These are phyloP conservation scores for Fraxinus anomala DNA, from an alignment of 257 asterid species.

Conservation along the genomic window DNA sequence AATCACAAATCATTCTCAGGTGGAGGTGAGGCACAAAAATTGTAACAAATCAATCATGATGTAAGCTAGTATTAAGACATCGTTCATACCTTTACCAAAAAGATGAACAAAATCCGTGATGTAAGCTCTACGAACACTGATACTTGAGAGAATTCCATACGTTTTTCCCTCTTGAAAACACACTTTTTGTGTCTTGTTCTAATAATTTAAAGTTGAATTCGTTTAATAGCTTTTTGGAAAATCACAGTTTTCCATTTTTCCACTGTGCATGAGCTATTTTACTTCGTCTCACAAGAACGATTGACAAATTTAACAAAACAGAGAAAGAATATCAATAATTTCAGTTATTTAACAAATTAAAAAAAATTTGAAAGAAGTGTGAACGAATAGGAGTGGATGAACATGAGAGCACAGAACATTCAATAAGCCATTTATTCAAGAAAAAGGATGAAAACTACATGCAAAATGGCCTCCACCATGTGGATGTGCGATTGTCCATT, in stretches of 20 bases:
- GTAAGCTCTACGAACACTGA: slow-evolving; percentile 15
- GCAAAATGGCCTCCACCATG: slow-evolving; percentile 54
- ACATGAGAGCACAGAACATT: slow-evolving; percentile 53
- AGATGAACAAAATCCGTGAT: slow-evolving; percentile 19
- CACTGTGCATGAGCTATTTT: no score
- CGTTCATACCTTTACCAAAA: slow-evolving; percentile 18
- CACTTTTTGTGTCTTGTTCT: background rate
- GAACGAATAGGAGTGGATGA: slow-evolving; percentile 2
- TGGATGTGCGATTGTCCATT: slow-evolving; percentile 34
- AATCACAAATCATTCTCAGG: background rate
- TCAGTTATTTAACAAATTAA: no score
- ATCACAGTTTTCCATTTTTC: no score
- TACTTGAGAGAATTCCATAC: slow-evolving; percentile 7
- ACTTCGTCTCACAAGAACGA: no score
- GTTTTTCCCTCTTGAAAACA: background rate
- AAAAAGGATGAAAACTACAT: slow-evolving; percentile 27
- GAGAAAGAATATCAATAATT: no score
- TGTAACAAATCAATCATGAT: background rate
- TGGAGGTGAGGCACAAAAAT: background rate
- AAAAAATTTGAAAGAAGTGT: no score
- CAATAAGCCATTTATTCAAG: slow-evolving; percentile 28
- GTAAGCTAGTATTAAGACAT: slow-evolving; percentile 29
- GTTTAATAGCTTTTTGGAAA: no score
- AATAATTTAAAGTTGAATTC: background rate
- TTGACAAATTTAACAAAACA: no score